Percentiles rank a stretch among this genome's conserved stretches.
Conservation (phyloP, 768 basidiomycete genomes). For the Pleurotus giganteus region DNA sequence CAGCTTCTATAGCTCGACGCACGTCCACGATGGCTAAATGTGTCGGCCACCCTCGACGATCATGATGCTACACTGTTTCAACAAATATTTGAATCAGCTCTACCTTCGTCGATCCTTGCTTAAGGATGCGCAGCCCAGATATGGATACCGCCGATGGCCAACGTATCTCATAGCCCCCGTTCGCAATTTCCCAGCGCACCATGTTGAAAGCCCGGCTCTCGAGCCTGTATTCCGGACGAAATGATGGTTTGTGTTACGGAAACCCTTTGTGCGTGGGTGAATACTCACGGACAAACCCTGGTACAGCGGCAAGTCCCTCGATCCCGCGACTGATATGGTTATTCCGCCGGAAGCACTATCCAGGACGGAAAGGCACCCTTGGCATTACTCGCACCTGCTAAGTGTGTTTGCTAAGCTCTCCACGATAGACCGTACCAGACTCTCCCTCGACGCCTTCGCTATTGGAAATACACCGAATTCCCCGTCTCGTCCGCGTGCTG, state of each 20-base stretch:
- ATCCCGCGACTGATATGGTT: neutral
- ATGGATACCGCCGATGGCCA: no score
- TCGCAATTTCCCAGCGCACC: no score
- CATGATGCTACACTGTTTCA: no score
- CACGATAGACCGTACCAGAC: neutral
- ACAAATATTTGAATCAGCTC: no score
- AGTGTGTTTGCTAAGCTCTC: neutral
- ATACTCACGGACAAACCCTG: neutral
- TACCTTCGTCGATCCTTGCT: no score
- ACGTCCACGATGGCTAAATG: no score
- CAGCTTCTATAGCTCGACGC: no score
- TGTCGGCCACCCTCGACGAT: no score
- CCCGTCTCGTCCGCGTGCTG: no score
- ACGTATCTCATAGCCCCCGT: no score
- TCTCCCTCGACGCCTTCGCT: neutral
- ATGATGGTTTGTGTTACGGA: neutral
- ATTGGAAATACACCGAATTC: no score
- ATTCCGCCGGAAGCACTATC: neutral
- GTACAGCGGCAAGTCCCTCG: neutral
- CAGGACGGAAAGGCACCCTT: neutral
- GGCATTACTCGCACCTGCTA: neutral
- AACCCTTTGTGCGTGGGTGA: neutral
- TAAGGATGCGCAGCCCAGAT: no score
- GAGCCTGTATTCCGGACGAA: neutral
- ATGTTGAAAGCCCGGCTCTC: neutral